phyloP scores from a whole-genome alignment of 495 filamentous ascomycete genomes.

The Penicillium arizonense region DNA sequence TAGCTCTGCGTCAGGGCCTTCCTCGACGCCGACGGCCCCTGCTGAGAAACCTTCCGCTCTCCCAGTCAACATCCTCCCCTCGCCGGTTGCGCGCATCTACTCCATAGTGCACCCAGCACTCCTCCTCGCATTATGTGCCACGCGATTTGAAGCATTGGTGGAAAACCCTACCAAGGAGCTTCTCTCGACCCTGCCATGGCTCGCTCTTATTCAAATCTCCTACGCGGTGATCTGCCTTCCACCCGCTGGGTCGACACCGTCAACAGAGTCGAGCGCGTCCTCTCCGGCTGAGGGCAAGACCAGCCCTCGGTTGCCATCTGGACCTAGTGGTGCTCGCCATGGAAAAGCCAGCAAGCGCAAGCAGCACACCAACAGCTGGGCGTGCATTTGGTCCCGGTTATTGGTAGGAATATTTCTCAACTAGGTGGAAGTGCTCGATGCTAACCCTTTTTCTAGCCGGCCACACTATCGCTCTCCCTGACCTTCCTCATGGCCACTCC shows the following conservation, averaged over 20 bases:
- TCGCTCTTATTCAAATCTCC: constrained; percentile 61
- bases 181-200: constrained; percentile 54
- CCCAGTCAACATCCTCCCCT: constrained; percentile 45
- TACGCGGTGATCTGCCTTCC: constrained; percentile 77
- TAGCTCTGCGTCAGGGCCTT: constrained; percentile 9
- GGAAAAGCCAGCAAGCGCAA: constrained; percentile 21
- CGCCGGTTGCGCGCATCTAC: constrained; percentile 46
- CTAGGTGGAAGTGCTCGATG: not conserved
- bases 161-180: constrained; percentile 69
- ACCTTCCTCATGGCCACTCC: constrained; percentile 65
- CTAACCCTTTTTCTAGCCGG: constrained; percentile 48
- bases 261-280: constrained; percentile 20
- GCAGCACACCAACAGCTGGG: constrained; percentile 16
- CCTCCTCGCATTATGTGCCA: constrained; percentile 57
- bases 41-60: constrained; percentile 31
- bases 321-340: constrained; percentile 12
- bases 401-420: constrained; percentile 28
- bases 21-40: constrained; percentile 20
- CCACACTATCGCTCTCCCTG: constrained; percentile 58
- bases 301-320: constrained; percentile 25
- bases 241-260: constrained; percentile 47
- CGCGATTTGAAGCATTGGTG: constrained; percentile 67
- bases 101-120: constrained; percentile 64
- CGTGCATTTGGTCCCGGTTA: constrained; percentile 27
- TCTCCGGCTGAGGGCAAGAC: constrained; percentile 36